Percentiles rank a stretch among this genome's conserved stretches.
Evolutionary conservation across 345 rosid genomes (phyloP).

Genomic region (Syzygium aqueum): DNA sequence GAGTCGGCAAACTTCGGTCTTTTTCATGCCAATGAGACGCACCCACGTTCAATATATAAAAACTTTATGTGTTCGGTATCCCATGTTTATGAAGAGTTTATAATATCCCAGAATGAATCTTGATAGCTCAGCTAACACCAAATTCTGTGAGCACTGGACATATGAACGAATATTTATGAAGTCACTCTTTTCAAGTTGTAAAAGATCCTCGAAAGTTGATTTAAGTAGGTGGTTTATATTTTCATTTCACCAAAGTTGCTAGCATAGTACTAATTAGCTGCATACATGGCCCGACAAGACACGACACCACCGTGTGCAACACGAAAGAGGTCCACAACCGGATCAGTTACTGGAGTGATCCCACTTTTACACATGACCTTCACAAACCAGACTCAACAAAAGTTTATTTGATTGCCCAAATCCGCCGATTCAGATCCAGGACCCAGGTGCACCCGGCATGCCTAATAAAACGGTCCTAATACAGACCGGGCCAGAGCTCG

Average conservation of each 20-base stretch:
- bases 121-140: not conserved
- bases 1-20: not conserved
- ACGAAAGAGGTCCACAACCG: not conserved
- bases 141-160: not conserved
- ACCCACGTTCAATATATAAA: not conserved
- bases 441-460: not conserved
- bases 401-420: not conserved
- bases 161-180: not conserved
- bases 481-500: slow-evolving; percentile 5
- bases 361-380: not conserved
- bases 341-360: not conserved
- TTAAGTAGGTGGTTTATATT: not conserved
- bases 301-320: not conserved
- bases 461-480: not conserved
- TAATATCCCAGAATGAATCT: not conserved
- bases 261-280: not conserved
- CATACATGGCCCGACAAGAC: not conserved
- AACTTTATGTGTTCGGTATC: not conserved
- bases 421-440: not conserved
- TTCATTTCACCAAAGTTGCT: not conserved
- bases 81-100: not conserved
- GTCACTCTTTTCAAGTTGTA: not conserved
- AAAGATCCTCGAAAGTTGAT: not conserved
- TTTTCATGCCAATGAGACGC: not conserved
- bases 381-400: not conserved